These are phyloP conservation scores for Astragalus glycyphyllos DNA, from an alignment of 306 rosid genomes.

Conservation along the genomic window DNA sequence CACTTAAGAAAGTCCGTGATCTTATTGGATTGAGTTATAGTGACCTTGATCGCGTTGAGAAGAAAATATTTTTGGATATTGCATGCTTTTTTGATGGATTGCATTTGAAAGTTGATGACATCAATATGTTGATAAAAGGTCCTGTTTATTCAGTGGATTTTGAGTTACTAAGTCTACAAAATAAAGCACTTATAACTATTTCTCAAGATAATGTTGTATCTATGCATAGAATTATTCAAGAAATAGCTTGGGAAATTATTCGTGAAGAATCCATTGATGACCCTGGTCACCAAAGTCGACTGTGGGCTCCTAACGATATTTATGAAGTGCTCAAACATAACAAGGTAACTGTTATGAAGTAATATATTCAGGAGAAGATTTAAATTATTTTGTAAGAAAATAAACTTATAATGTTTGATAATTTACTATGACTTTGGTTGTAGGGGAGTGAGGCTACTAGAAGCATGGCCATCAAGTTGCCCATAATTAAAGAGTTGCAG, in stretches of 20 bases:
- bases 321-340: slow-evolving; percentile 11
- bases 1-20: neutral
- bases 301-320: slow-evolving; percentile 6
- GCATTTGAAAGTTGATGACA: neutral
- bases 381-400: neutral
- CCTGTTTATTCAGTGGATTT: slow-evolving; percentile 3
- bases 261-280: slow-evolving; percentile 25
- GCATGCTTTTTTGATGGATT: slow-evolving; percentile 33
- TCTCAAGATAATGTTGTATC: neutral
- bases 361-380: too few species aligned
- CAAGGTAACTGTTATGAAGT: neutral
- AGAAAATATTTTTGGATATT: slow-evolving; percentile 36
- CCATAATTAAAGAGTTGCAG: neutral
- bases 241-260: slow-evolving; percentile 37
- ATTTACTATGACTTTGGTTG: neutral
- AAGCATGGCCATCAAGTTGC: slow-evolving; percentile 31
- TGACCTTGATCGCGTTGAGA: slow-evolving; percentile 5
- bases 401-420: neutral
- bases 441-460: slow-evolving; percentile 43
- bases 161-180: slow-evolving; percentile 4
- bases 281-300: neutral
- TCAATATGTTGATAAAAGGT: neutral
- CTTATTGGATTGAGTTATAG: neutral
- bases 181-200: slow-evolving; percentile 37
- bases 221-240: slow-evolving; percentile 36